Evolutionary conservation across 2,329 filamentous ascomycete species (phyloP), one percentile per base, ranked within the genome.

Genomic region (Sporothrix pseudoabietina): DNA sequence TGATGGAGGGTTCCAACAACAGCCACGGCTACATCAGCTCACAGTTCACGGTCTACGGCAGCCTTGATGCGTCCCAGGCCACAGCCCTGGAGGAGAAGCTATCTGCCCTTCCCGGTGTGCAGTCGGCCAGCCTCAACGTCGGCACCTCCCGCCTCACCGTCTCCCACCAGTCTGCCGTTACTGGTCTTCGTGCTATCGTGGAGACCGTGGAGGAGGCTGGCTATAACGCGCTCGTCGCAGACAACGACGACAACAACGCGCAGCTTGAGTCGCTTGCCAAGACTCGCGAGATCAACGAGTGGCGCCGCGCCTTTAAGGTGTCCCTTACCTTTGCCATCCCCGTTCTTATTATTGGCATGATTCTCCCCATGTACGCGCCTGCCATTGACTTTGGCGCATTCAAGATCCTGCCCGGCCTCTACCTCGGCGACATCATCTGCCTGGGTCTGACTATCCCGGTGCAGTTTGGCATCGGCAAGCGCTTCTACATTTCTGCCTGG

Each of bases 201-300:
- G 93, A 94, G 78, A 84, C 88, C 0, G 89, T 98, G 59, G 95
- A 99, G 82, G 85, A 86, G n/a, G 85, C 89, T 26, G 94, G 95
- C 1, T 93, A 92, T 81, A 97, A 98, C 80, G 96, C 95, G 1
- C 85, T 99, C 2, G 88, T 98, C 12, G 91, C 94, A 0, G 95
- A 98, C 77, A 92, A 90, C 71, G 94, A 98, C 78, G 96, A 99
- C 82, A 98, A 97, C 81, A 97, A 97, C 79, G 95, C 96, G 0
- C 96, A 99, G 80, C 87, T 99, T 1, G 94, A 98, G 81, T 98
- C 96, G 0, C 87, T 99, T 2, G 92, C 96, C 9, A 99, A 99
- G 83, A 98, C 96, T 0, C 93, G 93, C 77, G 96, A 99, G 81
- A 97, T 99, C 75, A 92, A 92, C 76, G 94, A 97, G 81, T 99